Evolutionary conservation across 306 rosid genomes (phyloP), one percentile per base, ranked within the genome.

Genomic region (Albizia julibrissin): DNA sequence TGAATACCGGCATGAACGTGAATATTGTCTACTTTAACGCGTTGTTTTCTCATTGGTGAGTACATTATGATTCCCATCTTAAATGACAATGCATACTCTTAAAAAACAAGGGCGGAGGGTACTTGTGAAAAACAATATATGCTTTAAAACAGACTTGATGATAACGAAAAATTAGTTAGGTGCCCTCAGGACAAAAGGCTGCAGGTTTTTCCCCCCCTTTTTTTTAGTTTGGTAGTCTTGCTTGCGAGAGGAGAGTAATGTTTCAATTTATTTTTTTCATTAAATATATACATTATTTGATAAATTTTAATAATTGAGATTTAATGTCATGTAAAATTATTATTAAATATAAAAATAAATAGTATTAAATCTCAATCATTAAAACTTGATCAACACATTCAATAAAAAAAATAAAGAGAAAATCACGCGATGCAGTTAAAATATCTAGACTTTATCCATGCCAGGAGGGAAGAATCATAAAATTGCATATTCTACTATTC

Each of bases 381-480:
- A 5, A 34, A 34, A 0, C 6, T 34, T 34, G 37, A 34, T 34
- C 0, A 3, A 34, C 4, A 34, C 0, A 34, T 34, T 4, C 5
- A 34, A 4, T 0, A 0, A 5, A 34, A 5, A 34, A 5, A 34
- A 4, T 0, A 0, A 6, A 34, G 37, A 34, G 6, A 5, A 4
- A 4, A 34, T 34, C 37, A 33, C 5, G 37, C 4, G 37, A 33
- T 3, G 37, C 37, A 33, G 5, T 33, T 33, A 46, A 46, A 46
- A 12, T 46, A 46, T 46, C 52, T 12, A 13, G 4, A 46, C 52
- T 46, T 46, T 5, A 33, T 33, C 52, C 3, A 3, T 0, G 52
- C 1, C 1, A 14, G 5, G 18, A 46, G 18, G 49, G 54, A 4
- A 3, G 15, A 13, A 47, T 13, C 13, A 14, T 47, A 3, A 47